Percentiles rank a stretch among this genome's conserved stretches.
Evolutionary conservation across 257 asterid species (phyloP).

Genomic region (Oldenlandia corymbosa): DNA sequence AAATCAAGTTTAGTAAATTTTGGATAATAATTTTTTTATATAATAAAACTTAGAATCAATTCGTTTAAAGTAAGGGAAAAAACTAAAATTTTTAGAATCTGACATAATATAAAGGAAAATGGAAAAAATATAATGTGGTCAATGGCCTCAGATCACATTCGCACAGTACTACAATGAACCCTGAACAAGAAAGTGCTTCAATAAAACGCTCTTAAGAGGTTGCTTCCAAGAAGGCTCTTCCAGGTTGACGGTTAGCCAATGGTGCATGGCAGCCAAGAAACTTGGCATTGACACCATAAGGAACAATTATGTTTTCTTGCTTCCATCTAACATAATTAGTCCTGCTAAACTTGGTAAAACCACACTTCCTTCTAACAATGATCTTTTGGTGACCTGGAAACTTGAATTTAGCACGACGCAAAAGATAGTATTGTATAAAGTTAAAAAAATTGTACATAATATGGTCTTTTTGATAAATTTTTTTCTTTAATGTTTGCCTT

Average conservation of each 20-base stretch:
- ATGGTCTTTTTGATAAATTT: too few species aligned
- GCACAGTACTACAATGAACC: neutral
- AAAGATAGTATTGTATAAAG: too few species aligned
- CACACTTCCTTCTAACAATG: conserved; percentile 91
- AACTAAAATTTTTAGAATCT: neutral
- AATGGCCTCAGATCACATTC: neutral
- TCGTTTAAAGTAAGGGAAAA: too few species aligned
- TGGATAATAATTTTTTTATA: too few species aligned
- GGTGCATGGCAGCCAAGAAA: conserved; percentile 43
- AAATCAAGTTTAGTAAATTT: too few species aligned
- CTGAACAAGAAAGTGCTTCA: neutral
- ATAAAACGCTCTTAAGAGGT: conserved; percentile 7
- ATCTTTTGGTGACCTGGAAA: conserved; percentile 92
- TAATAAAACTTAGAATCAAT: too few species aligned
- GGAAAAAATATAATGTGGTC: neutral
- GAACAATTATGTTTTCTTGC: conserved; percentile 50
- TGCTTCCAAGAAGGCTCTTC: conserved; percentile 30
- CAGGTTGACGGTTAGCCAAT: conserved; percentile 36
- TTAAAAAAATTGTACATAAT: too few species aligned
- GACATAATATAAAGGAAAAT: neutral
- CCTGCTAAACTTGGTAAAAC: conserved; percentile 62
- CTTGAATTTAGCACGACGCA: conserved; percentile 91
- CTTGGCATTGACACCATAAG: conserved; percentile 86
- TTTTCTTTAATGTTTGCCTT: too few species aligned
- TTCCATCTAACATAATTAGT: conserved; percentile 61